Evolutionary conservation across 1,284 basidiomycete species (phyloP), one percentile per base, ranked within the genome.

Genomic region (Fistulinella cinereoalba): DNA sequence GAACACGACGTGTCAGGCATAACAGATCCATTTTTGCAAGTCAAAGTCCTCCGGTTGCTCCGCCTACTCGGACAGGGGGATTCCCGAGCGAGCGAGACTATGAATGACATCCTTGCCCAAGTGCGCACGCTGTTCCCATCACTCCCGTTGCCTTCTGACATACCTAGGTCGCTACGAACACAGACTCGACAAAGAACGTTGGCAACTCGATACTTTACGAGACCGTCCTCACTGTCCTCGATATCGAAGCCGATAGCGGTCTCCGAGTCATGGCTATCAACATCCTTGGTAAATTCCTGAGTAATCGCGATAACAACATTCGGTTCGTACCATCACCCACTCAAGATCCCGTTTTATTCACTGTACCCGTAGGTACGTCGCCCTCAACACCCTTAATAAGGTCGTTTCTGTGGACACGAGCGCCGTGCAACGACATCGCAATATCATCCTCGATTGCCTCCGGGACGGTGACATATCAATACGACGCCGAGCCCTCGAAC

Each of bases 1-100:
- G 97, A 99, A 67, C 97, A 99, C 64, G 97, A 99, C 60, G 97
- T 99, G n/a, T 92, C 92, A 23, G 97, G 97, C 24, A 96, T 99
- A 67, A 98, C 96, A 21, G 97, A 99, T 68, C 97, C 97, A 2
- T 99, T 99, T 79, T 75, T 99, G 13, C 96, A 99, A 71, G 88
- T 96, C 62, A 99, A 99, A 71, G 85, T 97, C 37, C 74, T 99
- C n/a, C 86, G 93, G n/a, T 73, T 99, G 22, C 74, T 99, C 34
- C 82, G 95, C 25, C 65, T 98, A 25, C 80, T 99, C 8, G 97
- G 96, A 7, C 85, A 77, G 58, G 90, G 87, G 2, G 91, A 97
- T 61, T 79, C 75, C 38, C 82, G 86, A 58, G 91, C 96, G 3
- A 96, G 91, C 59, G 96, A 99, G 61, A 80, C 84, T 7, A 98